These are phyloP conservation scores for Geoglossum cookeanum DNA, from an alignment of 2,329 filamentous ascomycete species.

Conservation along the genomic window DNA sequence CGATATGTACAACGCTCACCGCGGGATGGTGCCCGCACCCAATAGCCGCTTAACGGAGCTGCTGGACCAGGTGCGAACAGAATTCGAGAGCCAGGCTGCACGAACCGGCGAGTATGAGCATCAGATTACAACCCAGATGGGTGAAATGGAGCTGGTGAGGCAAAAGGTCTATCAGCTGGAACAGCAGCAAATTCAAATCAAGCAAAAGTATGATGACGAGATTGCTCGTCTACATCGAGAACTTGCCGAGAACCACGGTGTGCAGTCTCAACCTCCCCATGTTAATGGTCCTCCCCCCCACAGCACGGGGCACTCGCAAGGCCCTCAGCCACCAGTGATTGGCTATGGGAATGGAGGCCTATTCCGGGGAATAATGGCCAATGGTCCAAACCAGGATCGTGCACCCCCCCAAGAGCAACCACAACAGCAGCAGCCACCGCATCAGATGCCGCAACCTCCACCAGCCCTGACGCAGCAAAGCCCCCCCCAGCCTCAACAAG, in stretches of 20 bases:
- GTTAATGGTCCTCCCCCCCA: conserved; percentile 45
- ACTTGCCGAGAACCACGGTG: conserved; percentile 48
- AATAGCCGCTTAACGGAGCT: conserved; percentile 70
- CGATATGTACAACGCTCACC: conserved; percentile 72
- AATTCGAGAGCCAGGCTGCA: conserved; percentile 73
- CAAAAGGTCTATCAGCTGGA: conserved; percentile 90
- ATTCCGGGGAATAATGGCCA: conserved; percentile 92
- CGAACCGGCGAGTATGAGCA: conserved; percentile 78
- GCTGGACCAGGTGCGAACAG: conserved; percentile 71
- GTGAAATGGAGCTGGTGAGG: conserved; percentile 86
- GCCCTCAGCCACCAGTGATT: conserved; percentile 61
- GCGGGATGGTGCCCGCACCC: conserved; percentile 57
- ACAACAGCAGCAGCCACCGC: conserved; percentile 24
- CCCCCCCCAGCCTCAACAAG: conserved; percentile 38
- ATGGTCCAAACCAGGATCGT: conserved; percentile 63
- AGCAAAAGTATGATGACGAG: conserved; percentile 95
- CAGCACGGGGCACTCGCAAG: conserved; percentile 60
- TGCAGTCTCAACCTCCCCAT: conserved; percentile 44
- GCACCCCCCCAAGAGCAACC: conserved; percentile 47
- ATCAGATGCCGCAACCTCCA: conserved; percentile 58
- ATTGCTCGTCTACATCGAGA: conserved; percentile 72
- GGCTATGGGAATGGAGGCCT: conserved; percentile 77
- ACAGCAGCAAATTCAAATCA: conserved; percentile 70
- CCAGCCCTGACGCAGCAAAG: conserved; percentile 36
- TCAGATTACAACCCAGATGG: conserved; percentile 74